Base-by-base conservation (phyloP, 805 yeast species). In the Pichia cephalocereana region DNA sequence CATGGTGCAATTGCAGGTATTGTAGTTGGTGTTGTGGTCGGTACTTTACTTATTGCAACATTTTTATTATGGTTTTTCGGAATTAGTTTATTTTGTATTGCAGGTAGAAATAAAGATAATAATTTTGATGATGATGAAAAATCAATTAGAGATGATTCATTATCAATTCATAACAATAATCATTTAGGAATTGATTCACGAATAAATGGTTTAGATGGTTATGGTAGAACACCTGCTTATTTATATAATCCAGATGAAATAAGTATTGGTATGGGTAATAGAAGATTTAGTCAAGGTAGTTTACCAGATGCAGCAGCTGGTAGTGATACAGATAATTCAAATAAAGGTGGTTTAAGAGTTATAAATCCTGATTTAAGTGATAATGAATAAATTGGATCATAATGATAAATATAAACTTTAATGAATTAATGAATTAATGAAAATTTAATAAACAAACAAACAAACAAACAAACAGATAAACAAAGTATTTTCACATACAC, bases 1-100 rank as follows among this genome's bases (percentile, higher is more conserved):
- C 58, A 57, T 23, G 70, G 70, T 40, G 64, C 66, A 14, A 62
- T 64, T 40, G 70, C 69, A 10, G 70, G 70, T 39, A 61, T 65
- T 17, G 69, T 60, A 10, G 53, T 66, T 46, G 70, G 70, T 12
- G 55, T 53, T 6, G 54, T 66, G 2, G 44, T 54, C 28, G 70
- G 69, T 26, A 44, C 51, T 4, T 28, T 54, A 17, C 18, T 66
- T 4, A 41, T 51, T 3, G 47, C 48, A 1, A 32, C 43, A 9
- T 12, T 58, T 7, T n/a, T 59, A 30, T 48, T 63, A 44, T 53
- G 62, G 43, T 31, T 55, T 19, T 44, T 44, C 18, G 55, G 55
- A 7, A 23, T 52, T 17, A 41, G 38, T 10, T 17, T 44, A n/a
- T 46, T 50, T 6, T 52, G 53, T 17, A 38, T 52, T 15, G 49